phyloP scores from a whole-genome alignment of 257 asterid genomes.

The Nicotiana tabacum region DNA sequence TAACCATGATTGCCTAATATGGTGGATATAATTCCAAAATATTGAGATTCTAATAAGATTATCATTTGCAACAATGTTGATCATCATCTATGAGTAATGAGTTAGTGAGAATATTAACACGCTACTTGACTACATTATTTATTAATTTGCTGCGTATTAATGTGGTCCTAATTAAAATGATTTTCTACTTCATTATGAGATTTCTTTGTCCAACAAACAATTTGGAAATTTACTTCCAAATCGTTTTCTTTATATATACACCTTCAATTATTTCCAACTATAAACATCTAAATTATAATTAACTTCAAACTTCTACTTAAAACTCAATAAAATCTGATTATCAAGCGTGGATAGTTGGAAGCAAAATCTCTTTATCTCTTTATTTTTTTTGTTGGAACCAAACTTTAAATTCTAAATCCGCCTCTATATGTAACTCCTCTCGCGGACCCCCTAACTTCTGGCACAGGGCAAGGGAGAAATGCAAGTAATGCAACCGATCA shows the following conservation, averaged over 20 bases:
- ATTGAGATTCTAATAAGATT: not conserved
- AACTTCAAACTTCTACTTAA: not conserved
- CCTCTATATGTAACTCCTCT: too few species aligned
- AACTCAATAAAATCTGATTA: not conserved
- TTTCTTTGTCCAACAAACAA: not conserved
- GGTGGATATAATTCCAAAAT: not conserved
- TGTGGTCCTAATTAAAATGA: not conserved
- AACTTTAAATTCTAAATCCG: too few species aligned
- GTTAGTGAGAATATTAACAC: not conserved
- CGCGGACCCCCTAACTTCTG: too few species aligned
- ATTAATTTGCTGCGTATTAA: not conserved
- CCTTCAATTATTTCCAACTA: not conserved
- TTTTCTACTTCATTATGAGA: not conserved
- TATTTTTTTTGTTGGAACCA: too few species aligned
- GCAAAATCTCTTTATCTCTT: not conserved
- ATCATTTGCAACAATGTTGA: not conserved
- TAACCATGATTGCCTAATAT: too few species aligned
- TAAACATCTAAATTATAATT: not conserved
- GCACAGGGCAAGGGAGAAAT: too few species aligned
- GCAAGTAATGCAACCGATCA: too few species aligned
- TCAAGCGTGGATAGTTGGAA: not conserved
- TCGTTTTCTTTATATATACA: not conserved
- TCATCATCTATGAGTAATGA: not conserved
- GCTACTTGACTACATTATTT: conserved; percentile 2
- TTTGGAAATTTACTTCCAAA: not conserved